These are phyloP conservation scores for Phaseolus coccineus DNA, from an alignment of 331 rosid genomes.

Conservation along the genomic window DNA sequence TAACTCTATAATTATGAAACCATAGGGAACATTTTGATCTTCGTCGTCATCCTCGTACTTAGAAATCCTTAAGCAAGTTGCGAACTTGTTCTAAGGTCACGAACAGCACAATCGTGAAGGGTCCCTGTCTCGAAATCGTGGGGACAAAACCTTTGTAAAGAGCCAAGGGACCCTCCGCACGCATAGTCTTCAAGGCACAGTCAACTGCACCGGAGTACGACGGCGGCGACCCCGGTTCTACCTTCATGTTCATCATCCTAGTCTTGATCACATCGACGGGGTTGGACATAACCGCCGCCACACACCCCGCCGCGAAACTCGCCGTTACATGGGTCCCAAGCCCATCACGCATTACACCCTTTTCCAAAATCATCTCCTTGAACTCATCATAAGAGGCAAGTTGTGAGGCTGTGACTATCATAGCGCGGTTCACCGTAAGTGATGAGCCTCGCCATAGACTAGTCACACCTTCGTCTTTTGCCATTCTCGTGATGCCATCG, in stretches of 20 bases:
- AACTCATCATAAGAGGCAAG: constrained; percentile 73
- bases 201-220: constrained; percentile 72
- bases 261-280: constrained; percentile 88
- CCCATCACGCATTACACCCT: constrained; percentile 63
- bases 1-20: background rate
- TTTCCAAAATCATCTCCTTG: constrained; percentile 66
- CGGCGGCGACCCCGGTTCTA: constrained; percentile 57
- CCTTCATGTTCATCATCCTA: constrained; percentile 85
- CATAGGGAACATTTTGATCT: background rate
- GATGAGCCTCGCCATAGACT: constrained; percentile 84
- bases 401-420: constrained; percentile 83
- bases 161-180: constrained; percentile 74
- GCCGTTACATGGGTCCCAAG: constrained; percentile 78
- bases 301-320: constrained; percentile 77
- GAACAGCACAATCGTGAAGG: constrained; percentile 77
- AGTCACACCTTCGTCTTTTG: constrained; percentile 58
- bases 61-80: constrained; percentile 75
- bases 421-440: constrained; percentile 74
- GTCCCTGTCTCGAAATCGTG: constrained; percentile 77
- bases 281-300: constrained; percentile 70
- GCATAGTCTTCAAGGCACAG: constrained; percentile 69
- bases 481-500: constrained; percentile 62
- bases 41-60: constrained; percentile 42
- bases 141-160: constrained; percentile 83
- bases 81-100: constrained; percentile 81